These are phyloP conservation scores for Symbiodinium pilosum DNA, from an alignment of 73 alveolate species.

Conservation along the genomic window DNA sequence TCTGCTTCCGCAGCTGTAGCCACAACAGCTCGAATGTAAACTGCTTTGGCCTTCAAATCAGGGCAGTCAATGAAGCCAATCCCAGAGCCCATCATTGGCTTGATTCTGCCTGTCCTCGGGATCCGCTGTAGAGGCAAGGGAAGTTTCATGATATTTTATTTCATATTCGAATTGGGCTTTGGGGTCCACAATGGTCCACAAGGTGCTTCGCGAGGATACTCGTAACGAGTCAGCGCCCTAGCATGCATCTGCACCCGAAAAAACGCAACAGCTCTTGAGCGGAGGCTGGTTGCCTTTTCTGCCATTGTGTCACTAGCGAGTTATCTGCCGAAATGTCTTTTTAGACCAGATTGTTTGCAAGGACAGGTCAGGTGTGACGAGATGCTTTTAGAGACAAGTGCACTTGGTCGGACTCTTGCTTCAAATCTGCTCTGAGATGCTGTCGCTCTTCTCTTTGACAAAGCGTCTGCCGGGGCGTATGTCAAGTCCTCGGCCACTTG, in stretches of 20 bases:
- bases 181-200: neutral
- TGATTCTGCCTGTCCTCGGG: constrained; percentile 69
- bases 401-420: no score
- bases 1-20: no score
- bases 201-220: no score
- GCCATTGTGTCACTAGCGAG: no score
- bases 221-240: no score
- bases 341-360: no score
- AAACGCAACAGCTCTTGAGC: no score
- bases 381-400: neutral
- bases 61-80: constrained; percentile 85
- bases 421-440: neutral
- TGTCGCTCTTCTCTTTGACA: constrained; percentile 70
- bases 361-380: neutral
- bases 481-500: constrained; percentile 72
- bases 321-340: no score
- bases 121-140: neutral
- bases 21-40: no score
- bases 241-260: neutral
- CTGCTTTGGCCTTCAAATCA: constrained; percentile 25
- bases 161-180: neutral
- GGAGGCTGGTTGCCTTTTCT: no score
- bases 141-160: no score
- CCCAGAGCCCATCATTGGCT: constrained; percentile 39
- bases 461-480: constrained; percentile 67